phyloP scores from a whole-genome alignment of 768 basidiomycete species.

The Suillus americanus region DNA sequence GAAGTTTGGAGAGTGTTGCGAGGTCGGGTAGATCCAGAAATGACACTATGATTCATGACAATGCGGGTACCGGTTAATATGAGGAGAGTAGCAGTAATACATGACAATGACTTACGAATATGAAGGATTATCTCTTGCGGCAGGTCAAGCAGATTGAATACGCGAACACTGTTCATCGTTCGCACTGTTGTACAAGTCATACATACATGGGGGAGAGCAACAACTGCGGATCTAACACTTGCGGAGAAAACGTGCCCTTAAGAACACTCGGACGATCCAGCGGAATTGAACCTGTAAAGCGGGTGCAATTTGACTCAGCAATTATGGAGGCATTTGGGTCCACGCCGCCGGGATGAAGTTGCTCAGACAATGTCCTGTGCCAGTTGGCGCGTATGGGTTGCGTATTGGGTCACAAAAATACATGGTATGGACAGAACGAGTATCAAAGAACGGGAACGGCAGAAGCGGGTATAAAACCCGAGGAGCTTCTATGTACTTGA shows the following conservation, averaged over 20 bases:
- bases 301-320: constrained; percentile 4
- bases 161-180: not conserved
- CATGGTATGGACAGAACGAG: constrained; percentile 3
- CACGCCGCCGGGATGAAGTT: not conserved
- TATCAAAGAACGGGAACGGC: not conserved
- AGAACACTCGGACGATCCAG: not conserved
- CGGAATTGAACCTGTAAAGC: not conserved
- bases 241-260: not conserved
- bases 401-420: not conserved
- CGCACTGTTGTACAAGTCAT: constrained; percentile 1
- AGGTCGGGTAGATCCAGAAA: constrained; percentile 77
- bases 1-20: constrained; percentile 47
- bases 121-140: constrained; percentile 60
- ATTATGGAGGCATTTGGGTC: not conserved
- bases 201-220: not conserved
- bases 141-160: constrained; percentile 31
- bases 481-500: not conserved
- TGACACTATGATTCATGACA: constrained; percentile 43
- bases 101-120: constrained; percentile 45
- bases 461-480: constrained; percentile 1
- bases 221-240: not conserved
- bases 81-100: not conserved
- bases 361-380: not conserved
- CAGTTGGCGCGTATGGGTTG: not conserved
- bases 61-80: not conserved